Base-by-base conservation (phyloP, 1,284 basidiomycete genomes). In the Amylostereum areolatum region DNA sequence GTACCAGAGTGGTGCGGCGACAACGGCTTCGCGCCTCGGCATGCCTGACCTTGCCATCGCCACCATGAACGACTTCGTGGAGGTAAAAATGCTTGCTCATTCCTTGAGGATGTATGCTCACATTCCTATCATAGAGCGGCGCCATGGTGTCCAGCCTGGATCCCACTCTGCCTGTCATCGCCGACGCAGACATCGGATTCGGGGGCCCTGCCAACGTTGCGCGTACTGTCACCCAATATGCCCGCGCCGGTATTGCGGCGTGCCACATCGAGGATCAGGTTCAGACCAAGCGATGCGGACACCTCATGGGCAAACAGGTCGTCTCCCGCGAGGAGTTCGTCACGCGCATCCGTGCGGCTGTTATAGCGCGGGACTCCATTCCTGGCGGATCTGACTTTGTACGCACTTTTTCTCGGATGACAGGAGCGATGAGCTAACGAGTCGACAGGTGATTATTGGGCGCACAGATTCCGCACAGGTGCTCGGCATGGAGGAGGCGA, bases 261-360 rank as follows among this genome's bases (percentile, higher is more conserved):
- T 69, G 89, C 57, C 87, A 91, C 63, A 89, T 91, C 43, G 88
- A 91, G 63, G 89, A 89, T 62, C 89, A 91, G 65, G 85, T 89
- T 2, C 81, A 89, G 62, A 87, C 84, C 5, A 91, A 91, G 65
- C 81, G 88, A 48, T 91, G 89, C 57, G 89, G 88, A 1, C 88
- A 91, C 62, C 68, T 91, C 35, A 74, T 85, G 62, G 88, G 89
- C 45, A 91, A 91, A 64, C 83, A 87, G 52, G 78, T 91, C 58
- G 89, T 91, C 40, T 83, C 84, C 2, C 75, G 81, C 8, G 83
- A 85, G 57, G 86, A 88, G 59, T 90, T 89, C 55, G 48, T 89
- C 32, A 80, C 80, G 6, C 80, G 89, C 33, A 86, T 91, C 59
- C 80, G 85, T 32, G 86, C 89, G 4, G 89, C 89, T 1, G 85